These are phyloP conservation scores for Miamiensis avidus DNA, from an alignment of 169 alveolate genomes.

Conservation along the genomic window DNA sequence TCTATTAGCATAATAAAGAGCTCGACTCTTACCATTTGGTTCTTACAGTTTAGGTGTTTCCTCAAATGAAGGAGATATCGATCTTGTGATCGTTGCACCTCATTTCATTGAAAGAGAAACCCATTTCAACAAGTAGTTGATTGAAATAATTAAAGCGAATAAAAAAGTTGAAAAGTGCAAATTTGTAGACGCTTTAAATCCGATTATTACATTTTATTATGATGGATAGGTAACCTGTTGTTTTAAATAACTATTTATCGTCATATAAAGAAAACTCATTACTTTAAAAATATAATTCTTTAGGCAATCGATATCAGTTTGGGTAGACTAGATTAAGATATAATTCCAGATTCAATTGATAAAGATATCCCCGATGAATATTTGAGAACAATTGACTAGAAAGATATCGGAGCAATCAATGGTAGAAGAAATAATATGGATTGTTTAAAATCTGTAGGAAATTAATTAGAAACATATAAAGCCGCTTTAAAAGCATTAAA, in stretches of 20 bases:
- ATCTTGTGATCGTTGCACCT: slow-evolving; percentile 84
- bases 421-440: not conserved
- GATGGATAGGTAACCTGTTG: slow-evolving; percentile 46
- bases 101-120: slow-evolving; percentile 65
- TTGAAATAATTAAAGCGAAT: slow-evolving; percentile 50
- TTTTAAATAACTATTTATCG: slow-evolving; percentile 69
- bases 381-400: slow-evolving; percentile 3
- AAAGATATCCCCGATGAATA: slow-evolving; percentile 33
- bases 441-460: slow-evolving; percentile 63
- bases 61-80: slow-evolving; percentile 80
- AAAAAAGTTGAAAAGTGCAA: slow-evolving; percentile 63
- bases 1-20: slow-evolving; percentile 6
- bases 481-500: slow-evolving; percentile 21
- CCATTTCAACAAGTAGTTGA: slow-evolving; percentile 58
- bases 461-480: too few species aligned
- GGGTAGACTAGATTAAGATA: slow-evolving; percentile 66
- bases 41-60: slow-evolving; percentile 82
- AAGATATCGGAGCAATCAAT: not conserved
- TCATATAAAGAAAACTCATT: slow-evolving; percentile 45
- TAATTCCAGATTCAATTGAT: slow-evolving; percentile 51
- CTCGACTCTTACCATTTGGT: slow-evolving; percentile 64
- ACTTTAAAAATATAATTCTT: slow-evolving; percentile 42
- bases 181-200: slow-evolving; percentile 65
- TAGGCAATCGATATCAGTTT: slow-evolving; percentile 70
- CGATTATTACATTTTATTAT: slow-evolving; percentile 75